Conservation (phyloP, 495 filamentous ascomycete genomes). For the Aspergillus sparsus region DNA sequence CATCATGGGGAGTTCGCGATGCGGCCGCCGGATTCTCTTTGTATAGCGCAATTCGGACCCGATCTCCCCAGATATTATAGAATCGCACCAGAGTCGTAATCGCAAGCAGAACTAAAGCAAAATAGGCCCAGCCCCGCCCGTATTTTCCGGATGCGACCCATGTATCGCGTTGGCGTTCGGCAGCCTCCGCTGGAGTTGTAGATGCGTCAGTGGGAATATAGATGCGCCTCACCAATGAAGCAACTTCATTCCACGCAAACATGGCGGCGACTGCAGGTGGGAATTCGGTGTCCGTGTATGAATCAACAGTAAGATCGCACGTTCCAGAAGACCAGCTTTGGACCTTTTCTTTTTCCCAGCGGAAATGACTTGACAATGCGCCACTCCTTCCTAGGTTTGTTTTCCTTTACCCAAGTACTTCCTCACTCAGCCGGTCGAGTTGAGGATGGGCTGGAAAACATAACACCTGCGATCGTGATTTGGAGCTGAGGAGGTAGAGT, state of each 20-base stretch:
- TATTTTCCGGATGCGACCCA: conserved; percentile 84
- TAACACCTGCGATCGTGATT: neutral
- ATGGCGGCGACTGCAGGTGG: neutral
- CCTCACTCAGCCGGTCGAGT: conserved; percentile 11
- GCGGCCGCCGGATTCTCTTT: conserved; percentile 66
- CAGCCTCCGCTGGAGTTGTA: conserved; percentile 67
- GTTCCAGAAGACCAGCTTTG: conserved; percentile 14
- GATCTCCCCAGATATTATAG: conserved; percentile 86
- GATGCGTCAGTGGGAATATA: conserved; percentile 68
- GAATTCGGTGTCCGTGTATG: no score
- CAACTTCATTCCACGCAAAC: conserved; percentile 24
- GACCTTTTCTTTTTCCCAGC: neutral
- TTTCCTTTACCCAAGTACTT: neutral
- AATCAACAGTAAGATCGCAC: neutral
- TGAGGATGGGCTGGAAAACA: conserved; percentile 10
- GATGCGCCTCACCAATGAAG: conserved; percentile 68
- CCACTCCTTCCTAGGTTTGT: neutral
- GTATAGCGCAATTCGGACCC: conserved; percentile 78
- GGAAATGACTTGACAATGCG: neutral
- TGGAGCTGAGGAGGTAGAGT: neutral
- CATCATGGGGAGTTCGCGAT: conserved; percentile 60
- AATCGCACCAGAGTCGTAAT: conserved; percentile 64
- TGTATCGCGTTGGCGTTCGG: conserved; percentile 75
- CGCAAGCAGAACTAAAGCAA: conserved; percentile 69
- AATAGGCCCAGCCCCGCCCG: conserved; percentile 84